phyloP scores from a whole-genome alignment of 352 stramenopile genomes.

The Pythium folliculosum region DNA sequence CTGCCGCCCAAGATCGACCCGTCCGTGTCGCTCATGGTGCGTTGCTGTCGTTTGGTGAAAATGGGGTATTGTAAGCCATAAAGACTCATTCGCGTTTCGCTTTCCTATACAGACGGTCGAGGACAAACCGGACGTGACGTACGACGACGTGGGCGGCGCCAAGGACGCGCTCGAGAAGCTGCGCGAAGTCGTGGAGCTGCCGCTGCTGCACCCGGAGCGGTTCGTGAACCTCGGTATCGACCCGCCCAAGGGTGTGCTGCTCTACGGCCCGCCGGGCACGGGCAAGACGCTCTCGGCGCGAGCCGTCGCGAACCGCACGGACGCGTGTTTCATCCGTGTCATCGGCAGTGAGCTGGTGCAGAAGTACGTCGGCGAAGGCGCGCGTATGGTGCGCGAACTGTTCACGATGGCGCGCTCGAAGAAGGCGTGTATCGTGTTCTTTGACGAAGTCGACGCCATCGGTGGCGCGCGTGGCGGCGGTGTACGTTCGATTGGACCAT shows the following conservation, averaged over 20 bases:
- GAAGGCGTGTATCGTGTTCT: slow-evolving; percentile 98
- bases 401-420: slow-evolving; percentile 99
- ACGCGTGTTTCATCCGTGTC: slow-evolving; percentile 99
- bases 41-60: not conserved
- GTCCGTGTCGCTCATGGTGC: slow-evolving; percentile 89
- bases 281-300: slow-evolving; percentile 97
- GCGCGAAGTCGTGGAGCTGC: slow-evolving; percentile 98
- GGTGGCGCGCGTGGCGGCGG: slow-evolving; percentile 88
- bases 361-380: slow-evolving; percentile 99
- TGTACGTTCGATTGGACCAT: slow-evolving; percentile 31
- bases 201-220: slow-evolving; percentile 97
- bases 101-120: slow-evolving; percentile 96
- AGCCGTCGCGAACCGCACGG: slow-evolving; percentile 98
- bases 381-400: slow-evolving; percentile 99
- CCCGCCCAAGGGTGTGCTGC: slow-evolving; percentile 98
- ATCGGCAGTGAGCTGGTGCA: slow-evolving; percentile 99
- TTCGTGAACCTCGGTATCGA: slow-evolving; percentile 99
- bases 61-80: no score
- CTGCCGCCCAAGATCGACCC: slow-evolving; percentile 99
- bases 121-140: slow-evolving; percentile 99
- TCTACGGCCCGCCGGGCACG: slow-evolving; percentile 97
- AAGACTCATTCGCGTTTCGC: no score
- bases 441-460: slow-evolving; percentile 99
- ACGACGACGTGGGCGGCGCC: slow-evolving; percentile 99
- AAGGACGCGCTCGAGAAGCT: slow-evolving; percentile 99